Conservation (phyloP, 2,329 filamentous ascomycete species). For the Nemania diffusa region DNA sequence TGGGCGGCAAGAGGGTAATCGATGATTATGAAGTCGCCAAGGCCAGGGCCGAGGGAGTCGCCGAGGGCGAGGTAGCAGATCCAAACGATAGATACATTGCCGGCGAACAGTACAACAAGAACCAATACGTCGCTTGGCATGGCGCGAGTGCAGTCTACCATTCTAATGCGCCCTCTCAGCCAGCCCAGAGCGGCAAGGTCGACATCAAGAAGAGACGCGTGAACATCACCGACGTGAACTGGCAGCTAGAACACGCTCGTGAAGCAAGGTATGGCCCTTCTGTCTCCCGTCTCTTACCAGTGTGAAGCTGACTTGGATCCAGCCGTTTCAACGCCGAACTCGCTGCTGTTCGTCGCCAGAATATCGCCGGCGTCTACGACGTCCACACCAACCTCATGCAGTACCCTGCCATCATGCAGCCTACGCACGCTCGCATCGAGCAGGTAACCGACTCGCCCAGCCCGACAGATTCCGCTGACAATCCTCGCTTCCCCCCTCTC, state of each 20-base stretch:
- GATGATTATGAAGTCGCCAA: constrained; percentile 90
- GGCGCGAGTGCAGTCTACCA: constrained; percentile 97
- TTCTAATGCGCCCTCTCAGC: constrained; percentile 79
- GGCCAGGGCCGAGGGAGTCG: constrained; percentile 78
- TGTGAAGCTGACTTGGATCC: constrained; percentile 19
- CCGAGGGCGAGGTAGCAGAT: constrained; percentile 91
- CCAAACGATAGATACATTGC: constrained; percentile 82
- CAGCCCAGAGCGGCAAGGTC: constrained; percentile 77
- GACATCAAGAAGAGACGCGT: constrained; percentile 86
- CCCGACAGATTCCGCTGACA: constrained; percentile 42
- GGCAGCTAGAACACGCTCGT: constrained; percentile 94
- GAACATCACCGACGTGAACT: constrained; percentile 91
- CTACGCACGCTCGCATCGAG: constrained; percentile 86
- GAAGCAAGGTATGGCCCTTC: constrained; percentile 78
- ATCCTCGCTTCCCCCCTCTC: constrained; percentile 58
- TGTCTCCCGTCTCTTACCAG: background rate
- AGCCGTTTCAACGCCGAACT: constrained; percentile 88
- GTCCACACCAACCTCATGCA: constrained; percentile 93
- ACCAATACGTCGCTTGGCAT: constrained; percentile 98
- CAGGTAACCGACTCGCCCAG: constrained; percentile 60
- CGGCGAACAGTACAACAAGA: constrained; percentile 94
- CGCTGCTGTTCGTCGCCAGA: constrained; percentile 73
- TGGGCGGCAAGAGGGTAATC: constrained; percentile 84
- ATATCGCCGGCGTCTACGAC: constrained; percentile 84
- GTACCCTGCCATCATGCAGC: constrained; percentile 88